phyloP scores from a whole-genome alignment of 2,329 filamentous ascomycete genomes.

The Verruconis gallopava region DNA sequence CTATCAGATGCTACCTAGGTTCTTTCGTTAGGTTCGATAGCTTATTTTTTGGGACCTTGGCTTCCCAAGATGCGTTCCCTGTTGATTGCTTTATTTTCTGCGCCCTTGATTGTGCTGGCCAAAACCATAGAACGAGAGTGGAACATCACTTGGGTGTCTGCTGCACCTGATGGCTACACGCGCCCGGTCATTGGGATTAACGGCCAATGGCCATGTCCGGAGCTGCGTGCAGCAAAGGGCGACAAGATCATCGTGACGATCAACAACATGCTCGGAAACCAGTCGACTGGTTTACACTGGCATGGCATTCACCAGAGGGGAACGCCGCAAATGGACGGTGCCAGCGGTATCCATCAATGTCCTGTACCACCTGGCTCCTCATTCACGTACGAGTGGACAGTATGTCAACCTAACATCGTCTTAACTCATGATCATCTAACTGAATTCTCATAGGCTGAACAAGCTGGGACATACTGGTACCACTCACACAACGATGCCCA shows the following conservation, averaged over 20 bases:
- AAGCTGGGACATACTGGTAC: slow-evolving; percentile 47
- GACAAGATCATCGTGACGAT: slow-evolving; percentile 48
- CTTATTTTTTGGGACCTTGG: too few relatives aligned
- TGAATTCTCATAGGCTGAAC: neutral
- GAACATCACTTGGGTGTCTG: slow-evolving; percentile 41
- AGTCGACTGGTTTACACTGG: slow-evolving; percentile 53
- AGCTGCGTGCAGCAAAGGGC: slow-evolving; percentile 48
- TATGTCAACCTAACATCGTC: too few relatives aligned
- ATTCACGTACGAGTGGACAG: slow-evolving; percentile 7
- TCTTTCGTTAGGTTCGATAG: too few relatives aligned
- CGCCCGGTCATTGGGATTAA: slow-evolving; percentile 66
- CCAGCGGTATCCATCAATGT: slow-evolving; percentile 8
- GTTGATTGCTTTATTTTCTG: neutral
- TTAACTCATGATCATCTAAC: too few relatives aligned
- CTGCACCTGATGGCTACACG: slow-evolving; percentile 43
- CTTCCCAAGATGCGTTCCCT: neutral
- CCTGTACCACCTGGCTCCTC: slow-evolving; percentile 7
- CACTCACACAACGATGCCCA: slow-evolving; percentile 52
- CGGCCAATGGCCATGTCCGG: slow-evolving; percentile 59
- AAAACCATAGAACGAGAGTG: slow-evolving; percentile 26
- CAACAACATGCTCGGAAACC: slow-evolving; percentile 47
- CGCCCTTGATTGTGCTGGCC: neutral
- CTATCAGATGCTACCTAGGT: too few relatives aligned
- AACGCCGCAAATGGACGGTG: slow-evolving; percentile 9
- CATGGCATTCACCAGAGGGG: slow-evolving; percentile 47